Evolutionary conservation across 2,329 filamentous ascomycete species (phyloP), one percentile per base, ranked within the genome.

Genomic region (Exophiala mesophila): DNA sequence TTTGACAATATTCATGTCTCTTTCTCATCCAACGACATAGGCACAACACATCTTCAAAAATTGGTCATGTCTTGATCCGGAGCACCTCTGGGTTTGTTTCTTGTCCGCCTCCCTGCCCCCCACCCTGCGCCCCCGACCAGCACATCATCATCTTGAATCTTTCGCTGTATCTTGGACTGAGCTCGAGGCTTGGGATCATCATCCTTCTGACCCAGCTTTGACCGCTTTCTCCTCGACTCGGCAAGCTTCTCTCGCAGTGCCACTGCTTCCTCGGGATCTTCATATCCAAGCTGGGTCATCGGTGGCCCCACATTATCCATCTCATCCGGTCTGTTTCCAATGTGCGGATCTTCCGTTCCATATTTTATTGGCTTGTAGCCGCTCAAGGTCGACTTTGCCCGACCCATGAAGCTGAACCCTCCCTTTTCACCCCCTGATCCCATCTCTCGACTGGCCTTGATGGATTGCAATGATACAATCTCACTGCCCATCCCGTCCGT

Each of bases 231-330:
- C 16, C 54, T 44, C 30, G 72, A 71, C 3, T 71, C 70, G 49
- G 74, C 70, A 19, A 71, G 72, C 26, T 71, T 73, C 23, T 77
- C 74, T n/a, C 73, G 72, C 55, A 77, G 76, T 40, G 71, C 71
- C 9, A 71, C 68, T 2, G 74, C 51, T 41, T 57, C 74, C 33
- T 78, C 68, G 1, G 67, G 62, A 45, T 71, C 69, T 44, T 72
- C 68, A 42, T 72, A 72, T 19, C 67, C 66, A 13, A 72, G 54
- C 51, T 72, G 69, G 4, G 69, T 72, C 64, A 70, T 64, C 10
- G 59, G 60, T 10, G 66, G 64, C 5, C 59, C 55, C 40, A 65
- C 59, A 8, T 62, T 61, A 38, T 62, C 60, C 8, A 60, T 52
- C 28, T 61, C 59, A 10, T 56, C 49, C 8, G 55, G 48, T 8